Percentiles rank a stretch among this genome's conserved stretches.
phyloP scores from a whole-genome alignment of 73 alveolate species.

The Durusdinium trenchii region DNA sequence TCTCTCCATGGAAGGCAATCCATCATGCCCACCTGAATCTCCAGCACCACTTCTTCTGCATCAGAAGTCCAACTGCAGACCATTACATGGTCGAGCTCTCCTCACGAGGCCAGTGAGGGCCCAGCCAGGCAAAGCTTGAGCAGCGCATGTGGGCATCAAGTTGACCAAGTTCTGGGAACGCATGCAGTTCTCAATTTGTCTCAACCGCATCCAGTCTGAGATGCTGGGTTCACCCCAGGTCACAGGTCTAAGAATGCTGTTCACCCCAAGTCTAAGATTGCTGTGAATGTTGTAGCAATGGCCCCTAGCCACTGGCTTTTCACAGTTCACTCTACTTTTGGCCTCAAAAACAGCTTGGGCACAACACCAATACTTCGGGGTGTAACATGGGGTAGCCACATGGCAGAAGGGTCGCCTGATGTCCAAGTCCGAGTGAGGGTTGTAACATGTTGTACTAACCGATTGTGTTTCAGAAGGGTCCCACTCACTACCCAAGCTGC shows the following conservation, averaged over 20 bases:
- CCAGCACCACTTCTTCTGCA: not conserved
- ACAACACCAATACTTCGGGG: not conserved
- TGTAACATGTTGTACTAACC: no score
- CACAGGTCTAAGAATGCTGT: no score
- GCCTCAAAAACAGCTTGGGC: not conserved
- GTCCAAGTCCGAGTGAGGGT: no score
- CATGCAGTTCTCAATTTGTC: not conserved
- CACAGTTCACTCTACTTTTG: not conserved
- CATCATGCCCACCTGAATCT: not conserved
- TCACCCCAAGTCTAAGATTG: not conserved
- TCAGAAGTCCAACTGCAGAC: not conserved
- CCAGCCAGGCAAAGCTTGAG: not conserved
- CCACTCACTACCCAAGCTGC: not conserved
- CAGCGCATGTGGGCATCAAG: no score
- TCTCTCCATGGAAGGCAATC: no score
- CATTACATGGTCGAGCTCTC: not conserved
- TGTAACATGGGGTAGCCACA: no score
- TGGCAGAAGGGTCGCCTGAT: no score
- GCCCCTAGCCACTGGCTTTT: not conserved
- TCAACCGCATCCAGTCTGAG: not conserved
- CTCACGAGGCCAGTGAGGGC: not conserved
- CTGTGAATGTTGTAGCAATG: not conserved
- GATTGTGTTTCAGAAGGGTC: no score
- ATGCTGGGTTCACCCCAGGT: no score
- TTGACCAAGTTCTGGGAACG: no score